Evolutionary conservation across 176 grass and related monocot genomes (phyloP).

Genomic region (Juncus effusus): DNA sequence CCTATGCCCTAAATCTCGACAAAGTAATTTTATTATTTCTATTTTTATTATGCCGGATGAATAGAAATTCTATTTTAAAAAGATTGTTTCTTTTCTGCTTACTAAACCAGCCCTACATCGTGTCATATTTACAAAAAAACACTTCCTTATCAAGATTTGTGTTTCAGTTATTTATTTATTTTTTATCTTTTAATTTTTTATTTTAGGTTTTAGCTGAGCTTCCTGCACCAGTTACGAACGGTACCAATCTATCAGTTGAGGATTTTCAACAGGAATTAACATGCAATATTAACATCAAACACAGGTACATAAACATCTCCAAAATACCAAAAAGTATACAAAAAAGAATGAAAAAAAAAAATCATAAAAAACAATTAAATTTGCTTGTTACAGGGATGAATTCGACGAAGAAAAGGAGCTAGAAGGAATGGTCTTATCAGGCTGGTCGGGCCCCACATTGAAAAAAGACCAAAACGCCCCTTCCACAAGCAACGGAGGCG

Average conservation of each 20-base stretch:
- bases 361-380: too few relatives aligned
- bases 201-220: constrained; percentile 74
- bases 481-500: constrained; percentile 53
- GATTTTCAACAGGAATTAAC: constrained; percentile 88
- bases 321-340: neutral
- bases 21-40: constrained; percentile 46
- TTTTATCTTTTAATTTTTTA: constrained; percentile 22
- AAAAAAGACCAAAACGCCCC: constrained; percentile 23
- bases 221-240: constrained; percentile 79
- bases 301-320: constrained; percentile 50
- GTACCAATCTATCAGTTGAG: constrained; percentile 70
- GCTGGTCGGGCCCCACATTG: constrained; percentile 57
- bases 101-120: neutral
- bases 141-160: too few relatives aligned
- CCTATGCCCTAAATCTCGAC: constrained; percentile 79
- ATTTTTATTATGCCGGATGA: neutral
- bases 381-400: constrained; percentile 64
- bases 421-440: constrained; percentile 79
- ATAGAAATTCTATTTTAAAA: neutral
- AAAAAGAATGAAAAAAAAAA: constrained; percentile 14
- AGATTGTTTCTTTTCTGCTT: neutral
- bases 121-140: neutral
- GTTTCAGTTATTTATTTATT: neutral
- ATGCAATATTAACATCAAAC: constrained; percentile 95
- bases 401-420: constrained; percentile 86